Percentiles rank a stretch among this genome's conserved stretches.
Evolutionary conservation across 208 protist species (phyloP).

Genomic region (Crithidia thermophila): DNA sequence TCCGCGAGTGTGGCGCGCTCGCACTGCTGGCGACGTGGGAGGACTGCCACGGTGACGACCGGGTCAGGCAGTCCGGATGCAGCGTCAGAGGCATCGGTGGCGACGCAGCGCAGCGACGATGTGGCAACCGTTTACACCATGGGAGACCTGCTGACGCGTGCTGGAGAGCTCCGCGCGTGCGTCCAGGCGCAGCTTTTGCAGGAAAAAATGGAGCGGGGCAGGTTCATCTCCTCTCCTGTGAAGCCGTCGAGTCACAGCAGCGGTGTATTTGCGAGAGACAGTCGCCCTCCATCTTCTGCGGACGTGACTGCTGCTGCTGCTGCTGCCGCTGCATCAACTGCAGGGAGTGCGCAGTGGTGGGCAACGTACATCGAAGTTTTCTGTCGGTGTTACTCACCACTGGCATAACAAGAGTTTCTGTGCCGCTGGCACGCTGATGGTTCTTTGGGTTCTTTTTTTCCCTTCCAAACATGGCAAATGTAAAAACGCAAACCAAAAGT

Average conservation of each 20-base stretch:
- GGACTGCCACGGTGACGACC: neutral
- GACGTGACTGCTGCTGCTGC: neutral
- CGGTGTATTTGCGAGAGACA: no score
- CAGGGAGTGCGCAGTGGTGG: conserved; percentile 31
- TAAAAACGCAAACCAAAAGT: no score
- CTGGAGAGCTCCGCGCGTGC: conserved; percentile 29
- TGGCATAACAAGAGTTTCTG: neutral
- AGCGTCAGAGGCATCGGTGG: conserved; percentile 6
- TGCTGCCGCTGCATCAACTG: neutral
- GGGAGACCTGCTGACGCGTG: conserved; percentile 15
- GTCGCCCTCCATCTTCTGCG: no score
- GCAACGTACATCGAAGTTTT: conserved; percentile 23
- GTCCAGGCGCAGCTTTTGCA: conserved; percentile 29
- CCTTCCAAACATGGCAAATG: no score
- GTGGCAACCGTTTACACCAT: conserved; percentile 13
- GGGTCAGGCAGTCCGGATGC: neutral
- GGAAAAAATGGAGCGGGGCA: neutral
- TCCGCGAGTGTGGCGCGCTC: conserved; percentile 19
- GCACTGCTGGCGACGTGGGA: conserved; percentile 22
- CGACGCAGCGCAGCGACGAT: conserved; percentile 22
- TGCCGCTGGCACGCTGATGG: neutral
- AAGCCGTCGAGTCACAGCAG: neutral
- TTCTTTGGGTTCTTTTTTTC: neutral
- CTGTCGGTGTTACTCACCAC: conserved; percentile 19
- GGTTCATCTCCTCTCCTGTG: neutral